Evolutionary conservation across 441 rosid genomes (phyloP).

Genomic region (Arabidopsis lyrata): DNA sequence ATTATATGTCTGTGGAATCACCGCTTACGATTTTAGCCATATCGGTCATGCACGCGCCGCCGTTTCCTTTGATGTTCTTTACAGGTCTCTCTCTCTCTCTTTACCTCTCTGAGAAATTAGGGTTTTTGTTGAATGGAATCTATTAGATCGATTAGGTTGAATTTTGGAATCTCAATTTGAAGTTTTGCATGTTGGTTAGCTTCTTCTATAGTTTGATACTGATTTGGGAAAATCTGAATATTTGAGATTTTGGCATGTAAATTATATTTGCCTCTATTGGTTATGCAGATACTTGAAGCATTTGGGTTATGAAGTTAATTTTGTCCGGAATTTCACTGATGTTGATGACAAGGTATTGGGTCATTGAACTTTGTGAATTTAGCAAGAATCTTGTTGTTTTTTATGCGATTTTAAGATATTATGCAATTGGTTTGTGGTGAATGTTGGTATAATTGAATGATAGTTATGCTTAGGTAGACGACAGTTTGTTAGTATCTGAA

Average conservation of each 20-base stretch:
- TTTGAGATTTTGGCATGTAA: background rate
- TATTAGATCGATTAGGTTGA: constrained; percentile 15
- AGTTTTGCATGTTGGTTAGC: background rate
- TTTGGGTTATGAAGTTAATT: constrained; percentile 40
- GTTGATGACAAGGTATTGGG: constrained; percentile 43
- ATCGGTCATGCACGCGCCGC: constrained; percentile 96
- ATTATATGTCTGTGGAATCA: constrained; percentile 93
- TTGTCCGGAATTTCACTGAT: constrained; percentile 38
- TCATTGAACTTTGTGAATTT: background rate
- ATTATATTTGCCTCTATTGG: constrained; percentile 25
- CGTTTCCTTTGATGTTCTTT: constrained; percentile 81
- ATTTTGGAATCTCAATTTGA: background rate
- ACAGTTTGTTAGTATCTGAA: background rate
- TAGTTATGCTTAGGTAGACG: constrained; percentile 12
- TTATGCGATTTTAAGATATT: background rate
- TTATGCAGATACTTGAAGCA: constrained; percentile 65
- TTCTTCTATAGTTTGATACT: background rate
- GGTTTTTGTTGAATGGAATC: background rate
- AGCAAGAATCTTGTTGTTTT: constrained; percentile 10
- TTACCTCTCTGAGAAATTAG: background rate
- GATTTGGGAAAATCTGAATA: too few species aligned
- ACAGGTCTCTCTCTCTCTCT: constrained; percentile 59
- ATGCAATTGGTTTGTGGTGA: background rate
- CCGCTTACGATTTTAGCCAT: constrained; percentile 94
- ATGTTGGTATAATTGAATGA: background rate